These are phyloP conservation scores for Musa itinerans DNA, from an alignment of 176 grass and related monocot genomes.

Conservation along the genomic window DNA sequence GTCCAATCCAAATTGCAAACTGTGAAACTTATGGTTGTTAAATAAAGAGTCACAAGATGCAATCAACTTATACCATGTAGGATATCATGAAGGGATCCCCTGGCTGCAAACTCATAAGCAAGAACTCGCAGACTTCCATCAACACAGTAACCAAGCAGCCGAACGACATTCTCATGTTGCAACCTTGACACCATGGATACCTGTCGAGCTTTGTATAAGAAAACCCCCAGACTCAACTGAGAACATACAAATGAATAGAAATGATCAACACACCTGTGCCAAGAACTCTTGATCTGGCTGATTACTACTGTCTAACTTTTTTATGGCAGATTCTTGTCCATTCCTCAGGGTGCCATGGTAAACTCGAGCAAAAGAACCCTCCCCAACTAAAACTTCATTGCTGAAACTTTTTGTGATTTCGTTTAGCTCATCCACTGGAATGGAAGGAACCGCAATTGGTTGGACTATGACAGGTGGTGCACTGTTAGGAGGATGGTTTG, in stretches of 20 bases:
- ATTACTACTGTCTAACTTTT: conserved; percentile 70
- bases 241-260: conserved; percentile 1
- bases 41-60: not conserved
- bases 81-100: conserved; percentile 76
- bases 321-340: conserved; percentile 45
- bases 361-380: conserved; percentile 68
- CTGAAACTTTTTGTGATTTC: conserved; percentile 65
- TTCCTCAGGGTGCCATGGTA: conserved; percentile 55
- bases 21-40: not conserved
- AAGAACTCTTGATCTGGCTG: conserved; percentile 65
- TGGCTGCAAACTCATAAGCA: conserved; percentile 72
- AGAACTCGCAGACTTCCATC: conserved; percentile 60
- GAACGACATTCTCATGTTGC: conserved; percentile 71
- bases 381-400: conserved; percentile 56
- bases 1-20: not conserved
- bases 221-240: not conserved
- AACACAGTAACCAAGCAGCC: conserved; percentile 60
- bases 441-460: conserved; percentile 62
- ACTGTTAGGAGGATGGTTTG: not conserved
- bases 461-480: conserved; percentile 24
- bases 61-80: conserved; percentile 49
- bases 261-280: conserved; percentile 30
- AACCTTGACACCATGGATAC: conserved; percentile 67
- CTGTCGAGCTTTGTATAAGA: conserved; percentile 15
- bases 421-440: conserved; percentile 56